Evolutionary conservation across 1,139 yeast genomes (phyloP), one percentile per base, ranked within the genome.

Genomic region (Candida sojae): DNA sequence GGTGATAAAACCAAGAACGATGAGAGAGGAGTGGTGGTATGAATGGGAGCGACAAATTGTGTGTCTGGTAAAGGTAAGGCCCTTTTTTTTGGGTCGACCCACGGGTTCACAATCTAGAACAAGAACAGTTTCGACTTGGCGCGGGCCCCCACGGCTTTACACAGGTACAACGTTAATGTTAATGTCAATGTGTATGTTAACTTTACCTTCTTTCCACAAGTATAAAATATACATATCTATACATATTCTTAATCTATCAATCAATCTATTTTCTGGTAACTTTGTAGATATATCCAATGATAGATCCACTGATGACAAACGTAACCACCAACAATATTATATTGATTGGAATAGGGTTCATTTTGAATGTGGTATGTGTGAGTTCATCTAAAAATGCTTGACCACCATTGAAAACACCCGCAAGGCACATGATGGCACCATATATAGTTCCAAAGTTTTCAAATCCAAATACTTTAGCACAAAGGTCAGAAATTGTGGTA

Each of bases 391-490:
- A 68, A 21, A 64, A 53, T 45, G 70, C 66, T 54, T 74, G 79
- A 35, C 65, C 59, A 50, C 67, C 66, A 53, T 74, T 75, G 55
- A 71, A 60, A 11, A 71, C 54, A 12, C 80, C 80, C 5, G 77
- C 66, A 39, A 72, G 62, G 50, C 73, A 66, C 39, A 36, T 71
- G 33, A 74, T 69, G n/a, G 73, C 61, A 4, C 80, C 80, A 53
- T 75, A 75, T 26, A 75, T 72, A 4, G 79, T 73, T 6, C 80
- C 80, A 56, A 75, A 75, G 11, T 79, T 75, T 49, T 74, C 78
- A 50, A 74, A 75, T 7, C 80, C 80, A 59, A 75, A 75, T 31
- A 75, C 78, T 55, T 75, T 75, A 44, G 79, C 79, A 55, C 78
- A 75, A 48, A 70, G 67, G 51, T 75, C 80, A 7, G 75, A 68